phyloP scores from a whole-genome alignment of 2,329 filamentous ascomycete species.

The Penicillium sp. region DNA sequence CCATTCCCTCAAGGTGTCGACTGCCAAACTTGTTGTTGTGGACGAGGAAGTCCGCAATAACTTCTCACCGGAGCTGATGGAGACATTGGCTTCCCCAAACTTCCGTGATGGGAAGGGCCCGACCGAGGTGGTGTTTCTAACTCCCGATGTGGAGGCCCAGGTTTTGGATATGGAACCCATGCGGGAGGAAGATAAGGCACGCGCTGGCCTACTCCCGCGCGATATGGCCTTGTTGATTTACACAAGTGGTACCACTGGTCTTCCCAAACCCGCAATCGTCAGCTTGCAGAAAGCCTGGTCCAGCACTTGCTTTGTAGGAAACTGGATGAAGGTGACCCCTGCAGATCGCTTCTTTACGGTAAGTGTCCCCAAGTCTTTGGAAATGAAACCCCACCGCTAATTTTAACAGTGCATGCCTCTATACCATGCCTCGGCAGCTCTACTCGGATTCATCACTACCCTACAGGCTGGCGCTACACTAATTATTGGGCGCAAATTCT shows the following conservation, averaged over 20 bases:
- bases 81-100: constrained; percentile 40
- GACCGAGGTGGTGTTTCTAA: constrained; percentile 64
- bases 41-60: constrained; percentile 65
- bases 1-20: constrained; percentile 72
- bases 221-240: constrained; percentile 76
- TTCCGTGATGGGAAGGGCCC: constrained; percentile 46
- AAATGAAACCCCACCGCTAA: constrained; percentile 3
- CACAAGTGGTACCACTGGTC: constrained; percentile 80
- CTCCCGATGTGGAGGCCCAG: constrained; percentile 57
- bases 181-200: constrained; percentile 60
- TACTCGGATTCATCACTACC: constrained; percentile 67
- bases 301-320: constrained; percentile 54
- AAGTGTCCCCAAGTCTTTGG: constrained; percentile 26
- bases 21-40: constrained; percentile 67
- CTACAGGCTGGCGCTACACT: constrained; percentile 65
- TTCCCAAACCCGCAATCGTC: constrained; percentile 77
- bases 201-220: constrained; percentile 52
- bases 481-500: constrained; percentile 75
- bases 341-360: constrained; percentile 76
- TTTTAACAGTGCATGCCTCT: constrained; percentile 73
- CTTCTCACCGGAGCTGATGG: constrained; percentile 43
- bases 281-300: constrained; percentile 68
- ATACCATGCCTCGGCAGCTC: constrained; percentile 77
- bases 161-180: constrained; percentile 54
- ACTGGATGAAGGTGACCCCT: constrained; percentile 59